phyloP scores from a whole-genome alignment of 768 basidiomycete genomes.

The Mycena rosella region DNA sequence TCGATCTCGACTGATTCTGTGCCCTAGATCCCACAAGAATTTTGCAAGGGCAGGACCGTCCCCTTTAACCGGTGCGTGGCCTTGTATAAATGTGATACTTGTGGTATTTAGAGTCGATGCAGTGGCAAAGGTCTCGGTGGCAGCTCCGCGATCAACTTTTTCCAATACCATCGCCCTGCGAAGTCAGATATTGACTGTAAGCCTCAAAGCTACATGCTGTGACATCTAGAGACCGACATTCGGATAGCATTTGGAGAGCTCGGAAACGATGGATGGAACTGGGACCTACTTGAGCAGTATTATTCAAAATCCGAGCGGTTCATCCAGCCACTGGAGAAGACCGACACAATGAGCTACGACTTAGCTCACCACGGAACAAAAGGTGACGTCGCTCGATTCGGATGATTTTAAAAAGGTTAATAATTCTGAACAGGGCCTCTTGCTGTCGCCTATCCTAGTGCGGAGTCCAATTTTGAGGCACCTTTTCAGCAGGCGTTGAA shows the following conservation, averaged over 20 bases:
- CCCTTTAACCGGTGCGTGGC: neutral
- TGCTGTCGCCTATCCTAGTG: neutral
- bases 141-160: conserved; percentile 37
- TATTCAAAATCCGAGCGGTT: conserved; percentile 22
- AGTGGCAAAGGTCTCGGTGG: conserved; percentile 43
- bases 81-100: neutral
- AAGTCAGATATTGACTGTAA: conserved; percentile 38
- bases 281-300: conserved; percentile 21
- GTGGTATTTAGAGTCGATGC: neutral
- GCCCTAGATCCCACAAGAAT: conserved; percentile 31
- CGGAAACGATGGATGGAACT: conserved; percentile 26
- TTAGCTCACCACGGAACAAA: neutral
- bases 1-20: neutral
- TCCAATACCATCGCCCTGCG: conserved; percentile 34
- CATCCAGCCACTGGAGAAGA: neutral
- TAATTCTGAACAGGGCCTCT: conserved; percentile 9
- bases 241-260: conserved; percentile 11
- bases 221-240: neutral
- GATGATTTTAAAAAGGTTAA: too few species aligned
- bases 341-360: neutral
- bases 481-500: conserved; percentile 11
- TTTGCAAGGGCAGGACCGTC: conserved; percentile 20
- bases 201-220: neutral
- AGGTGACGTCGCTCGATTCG: neutral
- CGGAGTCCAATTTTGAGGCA: conserved; percentile 10